Evolutionary conservation across 2,329 filamentous ascomycete species (phyloP).

Genomic region (Calonectria honghensis): DNA sequence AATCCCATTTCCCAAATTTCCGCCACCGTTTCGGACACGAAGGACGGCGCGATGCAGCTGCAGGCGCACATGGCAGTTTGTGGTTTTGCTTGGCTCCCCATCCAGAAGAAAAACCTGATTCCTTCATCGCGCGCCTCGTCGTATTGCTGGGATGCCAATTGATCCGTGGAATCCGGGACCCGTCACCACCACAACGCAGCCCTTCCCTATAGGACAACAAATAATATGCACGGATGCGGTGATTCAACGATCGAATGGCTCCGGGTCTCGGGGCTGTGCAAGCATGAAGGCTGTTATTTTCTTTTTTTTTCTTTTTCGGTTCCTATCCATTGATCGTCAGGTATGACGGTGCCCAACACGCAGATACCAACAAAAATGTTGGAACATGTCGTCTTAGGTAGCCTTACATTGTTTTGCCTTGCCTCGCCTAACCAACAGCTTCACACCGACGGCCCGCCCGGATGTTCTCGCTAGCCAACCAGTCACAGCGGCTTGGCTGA

Average conservation of each 20-base stretch:
- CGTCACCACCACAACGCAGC: conserved; percentile 15
- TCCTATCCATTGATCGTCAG: conserved; percentile 7
- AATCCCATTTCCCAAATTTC: conserved; percentile 13
- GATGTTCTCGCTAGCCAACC: neutral
- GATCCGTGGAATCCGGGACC: conserved; percentile 23
- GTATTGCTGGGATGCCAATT: conserved; percentile 26
- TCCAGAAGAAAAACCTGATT: neutral
- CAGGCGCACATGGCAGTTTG: conserved; percentile 21
- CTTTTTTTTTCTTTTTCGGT: neutral
- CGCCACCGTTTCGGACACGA: conserved; percentile 22
- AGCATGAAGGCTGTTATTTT: conserved; percentile 13
- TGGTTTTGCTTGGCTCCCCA: conserved; percentile 12
- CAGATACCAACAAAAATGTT: conserved; percentile 23
- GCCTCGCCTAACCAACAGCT: neutral
- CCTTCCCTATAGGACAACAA: conserved; percentile 17
- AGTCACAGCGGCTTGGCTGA: neutral
- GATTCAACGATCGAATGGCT: conserved; percentile 14
- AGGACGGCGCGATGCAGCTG: conserved; percentile 1
- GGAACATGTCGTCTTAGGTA: conserved; percentile 7
- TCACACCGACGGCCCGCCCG: neutral
- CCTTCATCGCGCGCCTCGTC: conserved; percentile 8
- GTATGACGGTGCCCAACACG: conserved; percentile 27
- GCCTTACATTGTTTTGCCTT: conserved; percentile 13
- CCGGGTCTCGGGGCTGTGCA: conserved; percentile 16
- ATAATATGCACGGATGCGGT: conserved; percentile 27